Conservation (phyloP, 2,329 filamentous ascomycete species). For the Ophidiomyces ophidiicola region DNA sequence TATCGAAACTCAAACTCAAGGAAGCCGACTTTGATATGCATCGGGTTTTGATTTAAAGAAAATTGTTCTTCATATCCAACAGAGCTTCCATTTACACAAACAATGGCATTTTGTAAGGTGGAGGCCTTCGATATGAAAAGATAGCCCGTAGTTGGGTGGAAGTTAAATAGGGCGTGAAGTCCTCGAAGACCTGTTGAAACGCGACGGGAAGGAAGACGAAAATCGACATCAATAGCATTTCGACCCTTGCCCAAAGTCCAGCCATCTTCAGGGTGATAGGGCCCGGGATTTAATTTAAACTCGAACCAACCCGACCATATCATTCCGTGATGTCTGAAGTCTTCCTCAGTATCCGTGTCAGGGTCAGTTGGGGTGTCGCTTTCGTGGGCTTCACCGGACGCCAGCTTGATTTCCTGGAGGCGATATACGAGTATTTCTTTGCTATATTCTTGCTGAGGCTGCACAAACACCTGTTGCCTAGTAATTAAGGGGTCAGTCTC, state of each 20-base stretch:
- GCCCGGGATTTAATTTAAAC: not conserved
- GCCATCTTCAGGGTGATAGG: not conserved
- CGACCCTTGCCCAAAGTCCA: not conserved
- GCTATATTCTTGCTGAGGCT: not conserved
- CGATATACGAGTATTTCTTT: not conserved
- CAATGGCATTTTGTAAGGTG: not conserved
- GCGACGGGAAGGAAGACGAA: too few relatives aligned
- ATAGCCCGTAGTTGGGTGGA: not conserved
- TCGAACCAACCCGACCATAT: not conserved
- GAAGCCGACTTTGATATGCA: not conserved
- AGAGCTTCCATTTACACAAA: not conserved
- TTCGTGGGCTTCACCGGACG: not conserved
- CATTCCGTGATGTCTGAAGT: not conserved
- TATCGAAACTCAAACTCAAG: slow-evolving; percentile 2
- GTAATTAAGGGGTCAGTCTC: not conserved
- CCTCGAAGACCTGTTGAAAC: not conserved
- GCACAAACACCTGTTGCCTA: not conserved
- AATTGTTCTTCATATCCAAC: too few relatives aligned
- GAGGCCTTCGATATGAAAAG: not conserved
- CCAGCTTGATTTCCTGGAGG: not conserved
- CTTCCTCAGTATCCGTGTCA: not conserved
- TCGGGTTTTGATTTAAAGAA: not conserved
- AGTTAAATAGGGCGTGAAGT: slow-evolving; percentile 4
- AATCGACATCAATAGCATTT: too few relatives aligned
- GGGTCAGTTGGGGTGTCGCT: not conserved